Percentiles rank a stretch among this genome's conserved stretches.
phyloP scores from a whole-genome alignment of 495 filamentous ascomycete genomes.

The Daldinia concentrica region DNA sequence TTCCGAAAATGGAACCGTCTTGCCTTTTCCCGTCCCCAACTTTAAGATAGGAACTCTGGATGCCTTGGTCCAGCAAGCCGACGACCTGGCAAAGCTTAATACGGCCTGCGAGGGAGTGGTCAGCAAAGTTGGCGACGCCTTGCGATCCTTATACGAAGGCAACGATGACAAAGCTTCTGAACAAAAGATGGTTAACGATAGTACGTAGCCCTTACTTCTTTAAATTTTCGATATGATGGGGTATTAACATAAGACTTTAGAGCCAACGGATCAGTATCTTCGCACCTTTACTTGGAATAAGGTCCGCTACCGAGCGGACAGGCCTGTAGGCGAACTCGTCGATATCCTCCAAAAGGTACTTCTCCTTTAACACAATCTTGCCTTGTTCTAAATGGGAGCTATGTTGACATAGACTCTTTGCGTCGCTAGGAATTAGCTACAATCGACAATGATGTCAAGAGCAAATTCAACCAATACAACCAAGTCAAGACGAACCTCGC shows the following conservation, averaged over 20 bases:
- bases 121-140: constrained; percentile 84
- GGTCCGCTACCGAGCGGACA: constrained; percentile 93
- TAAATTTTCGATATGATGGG: neutral
- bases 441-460: constrained; percentile 93
- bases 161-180: constrained; percentile 83
- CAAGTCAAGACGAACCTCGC: constrained; percentile 82
- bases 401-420: constrained; percentile 27
- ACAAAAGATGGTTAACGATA: constrained; percentile 96
- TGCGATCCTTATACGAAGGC: constrained; percentile 80
- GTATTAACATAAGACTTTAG: constrained; percentile 55
- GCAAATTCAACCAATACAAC: constrained; percentile 93
- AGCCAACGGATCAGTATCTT: constrained; percentile 92
- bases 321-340: constrained; percentile 82
- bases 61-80: constrained; percentile 94
- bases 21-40: constrained; percentile 83
- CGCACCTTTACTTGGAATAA: constrained; percentile 94
- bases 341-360: constrained; percentile 84
- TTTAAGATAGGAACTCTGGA: constrained; percentile 99
- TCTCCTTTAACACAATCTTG: neutral
- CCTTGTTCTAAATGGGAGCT: neutral
- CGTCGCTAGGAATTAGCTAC: constrained; percentile 75
- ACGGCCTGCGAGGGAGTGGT: constrained; percentile 81
- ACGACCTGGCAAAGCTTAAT: constrained; percentile 91
- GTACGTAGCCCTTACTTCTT: constrained; percentile 61
- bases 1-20: constrained; percentile 77